These are phyloP conservation scores for Tulasnella sp. DNA, from an alignment of 768 basidiomycete species.

Conservation along the genomic window DNA sequence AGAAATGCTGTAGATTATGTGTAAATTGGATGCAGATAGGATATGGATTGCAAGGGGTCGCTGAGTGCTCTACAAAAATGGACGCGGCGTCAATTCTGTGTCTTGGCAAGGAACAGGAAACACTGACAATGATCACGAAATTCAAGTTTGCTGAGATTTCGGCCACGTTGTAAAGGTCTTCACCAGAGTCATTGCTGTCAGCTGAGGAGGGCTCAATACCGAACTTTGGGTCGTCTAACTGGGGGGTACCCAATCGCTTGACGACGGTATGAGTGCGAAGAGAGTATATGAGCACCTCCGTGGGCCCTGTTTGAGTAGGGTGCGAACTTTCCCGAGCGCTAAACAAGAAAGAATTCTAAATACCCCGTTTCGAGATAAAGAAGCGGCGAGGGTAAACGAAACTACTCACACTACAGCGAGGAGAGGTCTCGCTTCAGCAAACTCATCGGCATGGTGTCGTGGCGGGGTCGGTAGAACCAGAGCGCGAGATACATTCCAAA, in stretches of 20 bases:
- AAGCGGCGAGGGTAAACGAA: background rate
- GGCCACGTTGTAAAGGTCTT: constrained; percentile 26
- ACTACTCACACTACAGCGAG: constrained; percentile 24
- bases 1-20: constrained; percentile 39
- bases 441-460: constrained; percentile 21
- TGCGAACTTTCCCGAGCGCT: constrained; percentile 21
- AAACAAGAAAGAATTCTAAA: background rate
- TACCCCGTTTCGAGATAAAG: background rate
- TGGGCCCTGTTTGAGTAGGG: constrained; percentile 18
- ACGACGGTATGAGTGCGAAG: constrained; percentile 38
- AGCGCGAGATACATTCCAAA: constrained; percentile 16
- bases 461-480: constrained; percentile 31
- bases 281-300: constrained; percentile 35
- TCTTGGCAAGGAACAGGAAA: background rate
- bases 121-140: constrained; percentile 48
- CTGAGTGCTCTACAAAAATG: constrained; percentile 41
- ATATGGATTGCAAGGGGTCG: constrained; percentile 44
- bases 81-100: background rate
- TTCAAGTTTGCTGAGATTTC: constrained; percentile 35
- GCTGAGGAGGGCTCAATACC: constrained; percentile 21
- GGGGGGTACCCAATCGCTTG: constrained; percentile 29
- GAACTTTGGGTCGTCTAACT: constrained; percentile 5
- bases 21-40: constrained; percentile 43
- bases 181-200: constrained; percentile 20
- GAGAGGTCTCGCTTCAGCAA: constrained; percentile 7